phyloP scores from a whole-genome alignment of 192 early-diverging fungal species.

The Cetraspora pellucida region DNA sequence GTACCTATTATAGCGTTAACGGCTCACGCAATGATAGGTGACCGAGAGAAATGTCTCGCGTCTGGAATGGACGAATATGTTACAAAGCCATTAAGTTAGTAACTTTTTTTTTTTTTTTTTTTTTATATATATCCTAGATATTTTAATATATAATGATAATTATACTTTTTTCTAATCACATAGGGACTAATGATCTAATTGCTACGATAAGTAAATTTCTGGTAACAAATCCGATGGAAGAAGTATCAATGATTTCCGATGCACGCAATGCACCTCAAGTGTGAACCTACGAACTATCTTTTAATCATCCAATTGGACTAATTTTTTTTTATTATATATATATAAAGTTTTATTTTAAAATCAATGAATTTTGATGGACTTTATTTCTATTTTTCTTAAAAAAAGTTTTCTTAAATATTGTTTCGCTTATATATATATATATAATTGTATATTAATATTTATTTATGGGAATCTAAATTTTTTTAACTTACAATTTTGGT shows the following conservation, averaged over 20 bases:
- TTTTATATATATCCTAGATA: not conserved
- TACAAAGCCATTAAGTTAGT: conserved; percentile 59
- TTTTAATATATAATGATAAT: not conserved
- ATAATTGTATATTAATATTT: too few species aligned
- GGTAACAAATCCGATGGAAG: conserved; percentile 39
- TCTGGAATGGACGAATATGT: conserved; percentile 85
- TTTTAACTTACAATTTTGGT: too few species aligned
- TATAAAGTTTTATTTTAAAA: too few species aligned
- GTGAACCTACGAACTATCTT: not conserved
- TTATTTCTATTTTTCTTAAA: too few species aligned
- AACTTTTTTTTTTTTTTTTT: conserved; percentile 1
- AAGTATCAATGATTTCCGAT: not conserved
- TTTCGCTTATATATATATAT: too few species aligned
- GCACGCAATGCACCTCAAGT: not conserved
- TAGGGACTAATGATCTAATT: conserved; percentile 64
- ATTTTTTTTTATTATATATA: too few species aligned
- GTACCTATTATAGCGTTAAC: conserved; percentile 86
- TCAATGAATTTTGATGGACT: too few species aligned
- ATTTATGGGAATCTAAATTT: too few species aligned
- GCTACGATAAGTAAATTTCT: conserved; percentile 70
- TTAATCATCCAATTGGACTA: too few species aligned
- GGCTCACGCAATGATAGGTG: conserved; percentile 89
- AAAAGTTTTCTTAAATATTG: too few species aligned
- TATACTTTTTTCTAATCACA: conserved; percentile 1
- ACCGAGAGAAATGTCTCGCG: conserved; percentile 81